phyloP scores from a whole-genome alignment of 2,329 filamentous ascomycete genomes.

The Eutypella sp. region DNA sequence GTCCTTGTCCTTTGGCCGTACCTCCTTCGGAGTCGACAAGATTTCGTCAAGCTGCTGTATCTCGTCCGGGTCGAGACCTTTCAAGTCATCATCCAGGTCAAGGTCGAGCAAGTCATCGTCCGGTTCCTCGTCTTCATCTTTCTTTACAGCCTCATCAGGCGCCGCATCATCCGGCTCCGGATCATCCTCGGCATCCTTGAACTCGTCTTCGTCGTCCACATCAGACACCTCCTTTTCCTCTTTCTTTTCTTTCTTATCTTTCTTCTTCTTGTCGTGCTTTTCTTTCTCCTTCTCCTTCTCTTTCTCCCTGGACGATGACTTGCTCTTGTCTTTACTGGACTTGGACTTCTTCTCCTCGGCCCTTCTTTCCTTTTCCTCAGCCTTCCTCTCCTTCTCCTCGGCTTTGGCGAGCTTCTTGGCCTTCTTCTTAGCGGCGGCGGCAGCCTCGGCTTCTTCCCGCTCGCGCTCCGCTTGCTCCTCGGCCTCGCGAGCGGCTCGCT shows the following conservation, averaged over 20 bases:
- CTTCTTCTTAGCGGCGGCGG: conserved; percentile 31
- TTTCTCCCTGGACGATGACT: conserved; percentile 24
- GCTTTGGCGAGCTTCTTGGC: conserved; percentile 36
- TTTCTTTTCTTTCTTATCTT: conserved; percentile 12
- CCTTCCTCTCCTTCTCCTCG: conserved; percentile 27
- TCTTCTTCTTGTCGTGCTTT: conserved; percentile 10
- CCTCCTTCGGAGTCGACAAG: conserved; percentile 17
- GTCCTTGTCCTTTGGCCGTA: conserved; percentile 24
- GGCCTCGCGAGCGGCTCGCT: conserved; percentile 20
- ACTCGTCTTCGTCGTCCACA: conserved; percentile 26
- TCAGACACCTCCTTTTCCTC: conserved; percentile 18
- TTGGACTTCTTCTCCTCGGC: conserved; percentile 30
- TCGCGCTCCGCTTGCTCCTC: conserved; percentile 23
- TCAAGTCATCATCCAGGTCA: conserved; percentile 16
- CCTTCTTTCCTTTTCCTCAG: conserved; percentile 23
- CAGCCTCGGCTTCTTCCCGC: conserved; percentile 26
- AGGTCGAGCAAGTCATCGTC: conserved; percentile 27
- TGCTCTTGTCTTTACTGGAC: conserved; percentile 24
- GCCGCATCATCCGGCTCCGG: no score
- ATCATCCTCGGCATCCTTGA: conserved; percentile 13
- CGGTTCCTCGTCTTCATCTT: conserved; percentile 17
- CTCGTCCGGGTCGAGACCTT: conserved; percentile 3
- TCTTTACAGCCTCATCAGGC: no score
- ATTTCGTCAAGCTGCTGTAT: conserved; percentile 21
- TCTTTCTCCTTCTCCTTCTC: conserved; percentile 26